Evolutionary conservation across 2,329 filamentous ascomycete genomes (phyloP).

Genomic region (Xylaria sp.): DNA sequence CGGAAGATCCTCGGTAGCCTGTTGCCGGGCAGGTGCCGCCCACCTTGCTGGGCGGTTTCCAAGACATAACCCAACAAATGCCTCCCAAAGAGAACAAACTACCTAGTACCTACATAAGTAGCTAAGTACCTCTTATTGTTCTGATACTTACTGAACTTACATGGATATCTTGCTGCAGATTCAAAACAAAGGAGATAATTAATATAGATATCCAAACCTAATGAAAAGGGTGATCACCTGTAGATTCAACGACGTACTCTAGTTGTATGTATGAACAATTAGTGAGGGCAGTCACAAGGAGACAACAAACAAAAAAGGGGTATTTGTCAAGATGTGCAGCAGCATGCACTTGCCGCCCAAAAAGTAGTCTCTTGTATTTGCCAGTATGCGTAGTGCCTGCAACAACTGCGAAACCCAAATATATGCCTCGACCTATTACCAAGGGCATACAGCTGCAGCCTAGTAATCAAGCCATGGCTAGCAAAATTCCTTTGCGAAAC

Average conservation of each 20-base stretch:
- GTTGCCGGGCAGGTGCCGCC: constrained; percentile 4
- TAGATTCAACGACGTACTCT: not conserved
- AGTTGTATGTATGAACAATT: not conserved
- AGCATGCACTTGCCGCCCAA: constrained; percentile 11
- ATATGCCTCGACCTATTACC: constrained; percentile 8
- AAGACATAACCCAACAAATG: no score
- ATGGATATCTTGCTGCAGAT: not conserved
- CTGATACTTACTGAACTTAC: no score
- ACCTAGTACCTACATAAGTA: not conserved
- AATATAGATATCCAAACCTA: no score
- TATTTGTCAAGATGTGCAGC: constrained; percentile 4
- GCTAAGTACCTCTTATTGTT: not conserved
- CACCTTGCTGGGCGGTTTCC: not conserved
- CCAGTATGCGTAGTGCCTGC: not conserved
- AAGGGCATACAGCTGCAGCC: constrained; percentile 7
- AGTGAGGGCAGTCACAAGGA: not conserved
- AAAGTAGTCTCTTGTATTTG: constrained; percentile 19
- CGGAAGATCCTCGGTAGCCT: constrained; percentile 33
- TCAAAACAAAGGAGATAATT: not conserved
- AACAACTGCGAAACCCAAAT: constrained; percentile 1
- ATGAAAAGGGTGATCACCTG: no score
- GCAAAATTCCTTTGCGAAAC: constrained; percentile 19
- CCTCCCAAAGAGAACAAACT: not conserved
- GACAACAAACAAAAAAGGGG: not conserved
- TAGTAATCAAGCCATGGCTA: not conserved